phyloP scores from a whole-genome alignment of 768 basidiomycete species.

The Xerocomus spinulosus region DNA sequence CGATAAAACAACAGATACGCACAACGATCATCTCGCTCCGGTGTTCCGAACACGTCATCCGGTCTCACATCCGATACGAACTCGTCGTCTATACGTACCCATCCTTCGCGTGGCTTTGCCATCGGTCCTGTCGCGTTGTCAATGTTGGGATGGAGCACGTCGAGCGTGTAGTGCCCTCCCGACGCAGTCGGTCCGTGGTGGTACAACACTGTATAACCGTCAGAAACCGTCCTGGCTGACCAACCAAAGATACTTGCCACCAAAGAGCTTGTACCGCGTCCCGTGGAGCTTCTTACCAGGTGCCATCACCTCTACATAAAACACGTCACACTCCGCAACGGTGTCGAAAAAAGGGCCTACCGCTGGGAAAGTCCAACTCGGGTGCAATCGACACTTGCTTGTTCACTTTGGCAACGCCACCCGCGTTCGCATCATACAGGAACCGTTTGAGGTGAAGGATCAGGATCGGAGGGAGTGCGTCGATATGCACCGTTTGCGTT shows the following conservation, averaged over 20 bases:
- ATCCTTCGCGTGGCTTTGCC: conserved; percentile 51
- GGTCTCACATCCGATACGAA: conserved; percentile 65
- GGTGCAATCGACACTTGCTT: conserved; percentile 77
- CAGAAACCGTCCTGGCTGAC: no score
- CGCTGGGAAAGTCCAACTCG: conserved; percentile 70
- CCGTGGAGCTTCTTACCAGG: conserved; percentile 43
- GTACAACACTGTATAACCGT: conserved; percentile 59
- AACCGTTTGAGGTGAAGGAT: conserved; percentile 91
- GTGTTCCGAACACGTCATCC: conserved; percentile 65
- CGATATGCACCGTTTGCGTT: conserved; percentile 68
- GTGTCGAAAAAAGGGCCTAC: conserved; percentile 33
- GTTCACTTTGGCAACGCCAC: conserved; percentile 79
- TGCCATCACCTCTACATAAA: conserved; percentile 53
- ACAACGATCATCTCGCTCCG: conserved; percentile 57
- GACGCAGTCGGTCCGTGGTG: conserved; percentile 90
- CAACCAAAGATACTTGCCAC: conserved; percentile 48
- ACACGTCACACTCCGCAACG: rapidly evolving
- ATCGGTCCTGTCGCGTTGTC: conserved; percentile 32
- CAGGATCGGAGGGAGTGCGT: conserved; percentile 76
- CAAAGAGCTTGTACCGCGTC: conserved; percentile 75
- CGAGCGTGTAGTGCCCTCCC: conserved; percentile 94
- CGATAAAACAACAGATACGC: conserved; percentile 89
- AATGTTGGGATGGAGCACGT: conserved; percentile 73
- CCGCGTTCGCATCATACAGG: conserved; percentile 70
- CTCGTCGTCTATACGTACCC: conserved; percentile 95